Evolutionary conservation across 148 eudicot genomes (phyloP), one percentile per base, ranked within the genome.

Genomic region (Rhododendron henanense): DNA sequence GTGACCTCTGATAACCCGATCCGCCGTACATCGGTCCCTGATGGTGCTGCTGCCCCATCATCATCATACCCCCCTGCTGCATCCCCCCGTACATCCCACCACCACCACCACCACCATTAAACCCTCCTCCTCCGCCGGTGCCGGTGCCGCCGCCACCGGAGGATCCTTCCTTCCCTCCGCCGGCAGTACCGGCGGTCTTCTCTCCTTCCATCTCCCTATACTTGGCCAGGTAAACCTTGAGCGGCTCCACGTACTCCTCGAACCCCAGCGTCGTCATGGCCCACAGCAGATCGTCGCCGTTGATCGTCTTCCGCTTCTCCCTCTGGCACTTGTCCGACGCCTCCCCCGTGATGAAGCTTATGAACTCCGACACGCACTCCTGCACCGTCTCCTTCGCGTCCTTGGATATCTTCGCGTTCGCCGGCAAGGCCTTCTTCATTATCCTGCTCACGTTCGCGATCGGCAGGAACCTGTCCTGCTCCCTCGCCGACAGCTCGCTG

Each of bases 381-480:
- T 93, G 95, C 16, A 93, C 95, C 7, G 95, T 92, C 39, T 93
- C 95, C 53, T 93, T 93, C 0, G 95, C 93, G 84, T 93, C 95
- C 74, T 93, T 93, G 0, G 93, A 91, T 55, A 93, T 93, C 87
- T 93, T 93, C 9, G 92, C 95, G 86, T 91, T 91, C 6, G 89
- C 91, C 23, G 93, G 77, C 37, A 71, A 5, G 41, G 76, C 76
- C 41, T 71, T 71, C 76, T 71, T 71, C 76, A 71, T 71, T 13
- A 91, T 91, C 83, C 95, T 21, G 86, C 95, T 90, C n/a, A 91
- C 92, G 87, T 91, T 93, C 6, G 94, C 93, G 25, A 93, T 93
- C 57, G 95, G 95, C 1, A 93, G 87, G 33, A 93, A 90, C 50
- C 93, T 59, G 86, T 93, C 95, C 63, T 93, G 95, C 84, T 93